Evolutionary conservation across 116 monocot species (phyloP), one percentile per base, ranked within the genome.

Genomic region (Zostera marina): DNA sequence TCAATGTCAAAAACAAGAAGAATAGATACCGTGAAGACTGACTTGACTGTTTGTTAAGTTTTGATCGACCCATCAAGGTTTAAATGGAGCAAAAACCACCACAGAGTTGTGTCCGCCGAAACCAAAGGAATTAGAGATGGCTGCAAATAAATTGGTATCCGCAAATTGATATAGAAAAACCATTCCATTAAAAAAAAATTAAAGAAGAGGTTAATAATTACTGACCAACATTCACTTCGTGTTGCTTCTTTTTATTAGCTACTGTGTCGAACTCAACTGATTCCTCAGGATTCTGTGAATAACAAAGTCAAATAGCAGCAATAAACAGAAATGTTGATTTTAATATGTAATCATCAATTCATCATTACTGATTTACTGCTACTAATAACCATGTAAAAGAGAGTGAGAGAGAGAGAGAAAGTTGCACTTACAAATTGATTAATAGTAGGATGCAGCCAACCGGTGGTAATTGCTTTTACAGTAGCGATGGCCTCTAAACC

Each of bases 81-180:
- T 92, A 64, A 76, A 92, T 25, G 92, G 83, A 10, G 83, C 83
- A 52, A 92, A 92, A 0, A 83, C 83, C 41, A 87, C 83, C 44
- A 92, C 92, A 1, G 92, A 87, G 67, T 92, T 92, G 74, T 87
- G 87, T 53, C 92, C 92, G 17, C 92, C 92, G 40, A 92, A 92
- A 56, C 92, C 92, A 65, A 92, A 92, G 21, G 92, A 92, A 63
- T 92, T 92, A n/a, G 92, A 92, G 53, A 92, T 92, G 9, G 73
- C 92, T 92, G 73, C 67, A 74, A 58, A 24, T 0, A 40, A 66
- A 41, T 9, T 11, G 11, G 22, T 8, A 59, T 10, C 21, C 10
- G 19, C 19, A 8, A 7, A 42, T 19, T 9, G 19, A 5, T 10
- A 9, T 26, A 9, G 15, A 24, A 25, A 25, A 25, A 2, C 10